Percentiles rank a stretch among this genome's conserved stretches.
Conservation (phyloP, 306 rosid genomes). For the Amphicarpaea edgeworthii region DNA sequence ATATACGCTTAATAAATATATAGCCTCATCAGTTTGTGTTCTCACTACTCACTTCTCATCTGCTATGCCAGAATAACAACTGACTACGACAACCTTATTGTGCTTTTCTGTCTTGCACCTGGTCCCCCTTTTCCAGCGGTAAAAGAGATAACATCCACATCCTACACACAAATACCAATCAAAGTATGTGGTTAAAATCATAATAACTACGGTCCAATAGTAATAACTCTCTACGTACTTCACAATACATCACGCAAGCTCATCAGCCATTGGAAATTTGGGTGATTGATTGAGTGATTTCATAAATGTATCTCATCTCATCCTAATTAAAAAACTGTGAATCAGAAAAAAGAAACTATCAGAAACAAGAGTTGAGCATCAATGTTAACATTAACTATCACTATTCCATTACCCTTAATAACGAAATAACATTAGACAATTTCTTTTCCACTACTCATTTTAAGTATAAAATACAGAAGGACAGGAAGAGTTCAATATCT, state of each 20-base stretch:
- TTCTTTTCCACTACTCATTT: not conserved
- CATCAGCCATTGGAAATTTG: not conserved
- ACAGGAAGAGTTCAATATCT: conserved; percentile 22
- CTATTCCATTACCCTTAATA: conserved; percentile 6
- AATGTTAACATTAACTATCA: conserved; percentile 13
- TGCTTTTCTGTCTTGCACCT: conserved; percentile 55
- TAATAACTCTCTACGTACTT: conserved; percentile 5
- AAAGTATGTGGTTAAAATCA: conserved; percentile 3
- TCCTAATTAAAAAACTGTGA: too few relatives aligned
- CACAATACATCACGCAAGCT: conserved; percentile 30
- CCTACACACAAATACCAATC: conserved; percentile 59
- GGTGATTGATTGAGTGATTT: not conserved
- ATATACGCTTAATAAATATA: conserved; percentile 9
- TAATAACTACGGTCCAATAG: not conserved
- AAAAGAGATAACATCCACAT: conserved; percentile 73
- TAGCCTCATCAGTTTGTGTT: conserved; percentile 34
- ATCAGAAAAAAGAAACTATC: not conserved
- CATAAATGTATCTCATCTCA: not conserved
- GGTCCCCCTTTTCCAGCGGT: conserved; percentile 53
- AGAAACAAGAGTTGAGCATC: conserved; percentile 20
- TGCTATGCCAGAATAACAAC: conserved; percentile 28
- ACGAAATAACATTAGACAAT: conserved; percentile 10
- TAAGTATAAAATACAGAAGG: conserved; percentile 15
- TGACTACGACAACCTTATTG: conserved; percentile 50
- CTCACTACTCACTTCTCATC: conserved; percentile 45